These are phyloP conservation scores for Bipolaris victoriae DNA, from an alignment of 2,329 filamentous ascomycete genomes.

Conservation along the genomic window DNA sequence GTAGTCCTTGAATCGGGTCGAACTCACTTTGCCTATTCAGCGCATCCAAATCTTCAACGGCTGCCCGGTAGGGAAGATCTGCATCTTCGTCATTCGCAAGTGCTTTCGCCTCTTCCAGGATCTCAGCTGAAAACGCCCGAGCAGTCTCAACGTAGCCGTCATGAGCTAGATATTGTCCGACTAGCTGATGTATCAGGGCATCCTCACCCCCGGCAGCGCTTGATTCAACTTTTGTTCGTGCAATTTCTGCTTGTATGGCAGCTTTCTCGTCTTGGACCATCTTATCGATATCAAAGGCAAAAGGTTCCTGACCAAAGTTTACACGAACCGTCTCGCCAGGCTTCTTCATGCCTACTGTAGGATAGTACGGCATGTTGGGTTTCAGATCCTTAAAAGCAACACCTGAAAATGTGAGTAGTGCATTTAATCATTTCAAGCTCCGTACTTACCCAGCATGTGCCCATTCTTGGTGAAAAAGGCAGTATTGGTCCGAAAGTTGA, in stretches of 20 bases:
- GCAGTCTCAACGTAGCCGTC: slow-evolving; percentile 96
- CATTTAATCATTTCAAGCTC: neutral
- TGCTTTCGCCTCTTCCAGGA: slow-evolving; percentile 73
- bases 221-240: slow-evolving; percentile 23
- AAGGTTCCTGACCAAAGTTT: slow-evolving; percentile 73
- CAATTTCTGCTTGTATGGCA: slow-evolving; percentile 44
- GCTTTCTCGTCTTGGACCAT: slow-evolving; percentile 63
- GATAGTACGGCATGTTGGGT: slow-evolving; percentile 66
- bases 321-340: slow-evolving; percentile 63
- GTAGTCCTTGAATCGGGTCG: neutral
- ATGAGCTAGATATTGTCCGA: slow-evolving; percentile 88
- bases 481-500: slow-evolving; percentile 66
- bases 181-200: slow-evolving; percentile 79
- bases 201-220: slow-evolving; percentile 66
- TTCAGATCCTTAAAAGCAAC: slow-evolving; percentile 72
- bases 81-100: slow-evolving; percentile 63
- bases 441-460: slow-evolving; percentile 58
- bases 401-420: slow-evolving; percentile 56
- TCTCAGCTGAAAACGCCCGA: slow-evolving; percentile 82
- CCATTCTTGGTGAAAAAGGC: slow-evolving; percentile 73
- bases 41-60: slow-evolving; percentile 84
- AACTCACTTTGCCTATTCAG: slow-evolving; percentile 80
- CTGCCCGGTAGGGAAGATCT: slow-evolving; percentile 63
- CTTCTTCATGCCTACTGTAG: slow-evolving; percentile 71
- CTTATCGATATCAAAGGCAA: slow-evolving; percentile 88